Conservation (phyloP, 2,329 filamentous ascomycete genomes). For the Harringtonia lauricola region DNA sequence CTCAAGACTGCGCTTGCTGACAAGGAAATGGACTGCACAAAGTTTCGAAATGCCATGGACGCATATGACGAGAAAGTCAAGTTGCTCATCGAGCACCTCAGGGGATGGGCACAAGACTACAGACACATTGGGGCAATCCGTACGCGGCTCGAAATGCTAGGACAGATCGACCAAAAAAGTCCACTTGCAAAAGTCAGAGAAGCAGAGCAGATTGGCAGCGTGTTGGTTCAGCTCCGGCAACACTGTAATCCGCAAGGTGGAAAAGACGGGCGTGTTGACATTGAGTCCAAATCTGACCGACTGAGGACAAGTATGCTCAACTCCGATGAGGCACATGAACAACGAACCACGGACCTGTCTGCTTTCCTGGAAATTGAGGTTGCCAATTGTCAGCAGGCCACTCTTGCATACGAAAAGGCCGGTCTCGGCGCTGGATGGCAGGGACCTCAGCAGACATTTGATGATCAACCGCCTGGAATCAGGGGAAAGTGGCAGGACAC, state of each 20-base stretch:
- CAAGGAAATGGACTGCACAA: constrained; percentile 5
- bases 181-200: constrained; percentile 2
- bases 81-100: constrained; percentile 4
- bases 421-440: no score
- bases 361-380: constrained; percentile 5
- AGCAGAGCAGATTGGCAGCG: constrained; percentile 3
- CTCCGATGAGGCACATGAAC: not conserved
- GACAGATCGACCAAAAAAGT: constrained; percentile 3
- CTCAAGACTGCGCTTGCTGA: constrained; percentile 5
- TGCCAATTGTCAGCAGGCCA: not conserved
- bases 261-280: not conserved
- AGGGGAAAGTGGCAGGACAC: no score
- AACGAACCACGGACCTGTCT: constrained; percentile 4
- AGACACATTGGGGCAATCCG: constrained; percentile 4
- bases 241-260: not conserved
- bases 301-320: no score
- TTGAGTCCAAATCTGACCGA: not conserved
- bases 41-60: constrained; percentile 1
- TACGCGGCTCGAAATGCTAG: constrained; percentile 6
- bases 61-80: constrained; percentile 4
- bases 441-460: no score
- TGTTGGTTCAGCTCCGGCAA: constrained; percentile 5
- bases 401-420: not conserved
- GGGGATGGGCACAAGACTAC: constrained; percentile 7
- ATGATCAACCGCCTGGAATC: no score